These are phyloP conservation scores for Pisolithus tinctorius DNA, from an alignment of 768 basidiomycete genomes.

Conservation along the genomic window DNA sequence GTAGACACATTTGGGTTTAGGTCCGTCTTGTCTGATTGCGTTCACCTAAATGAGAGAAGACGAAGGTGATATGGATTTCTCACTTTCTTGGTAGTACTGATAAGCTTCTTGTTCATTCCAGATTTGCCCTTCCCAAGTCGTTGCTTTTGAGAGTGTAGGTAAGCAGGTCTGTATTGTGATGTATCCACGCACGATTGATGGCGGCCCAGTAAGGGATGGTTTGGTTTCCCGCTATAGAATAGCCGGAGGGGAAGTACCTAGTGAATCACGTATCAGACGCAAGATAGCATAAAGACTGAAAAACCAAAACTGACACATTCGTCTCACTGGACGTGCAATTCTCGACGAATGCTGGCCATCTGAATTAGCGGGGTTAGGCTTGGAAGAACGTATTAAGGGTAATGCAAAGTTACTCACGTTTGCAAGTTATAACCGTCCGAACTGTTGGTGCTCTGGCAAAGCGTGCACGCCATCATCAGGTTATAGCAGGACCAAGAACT, in stretches of 20 bases:
- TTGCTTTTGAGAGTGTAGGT: not conserved
- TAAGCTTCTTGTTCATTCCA: not conserved
- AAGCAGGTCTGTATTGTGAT: not conserved
- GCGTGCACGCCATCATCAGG: conserved; percentile 9
- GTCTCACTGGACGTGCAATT: conserved; percentile 14
- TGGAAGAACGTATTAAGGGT: not conserved
- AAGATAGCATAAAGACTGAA: not conserved
- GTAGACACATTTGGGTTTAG: too few relatives aligned
- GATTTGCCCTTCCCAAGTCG: not conserved
- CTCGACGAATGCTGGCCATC: conserved; percentile 18
- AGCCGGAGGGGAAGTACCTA: conserved; percentile 31
- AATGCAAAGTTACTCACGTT: conserved; percentile 23
- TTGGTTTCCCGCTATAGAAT: conserved; percentile 24
- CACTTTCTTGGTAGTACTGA: not conserved
- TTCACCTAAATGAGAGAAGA: too few relatives aligned
- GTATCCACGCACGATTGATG: conserved; percentile 26
- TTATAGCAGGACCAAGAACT: conserved; percentile 58
- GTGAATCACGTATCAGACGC: not conserved
- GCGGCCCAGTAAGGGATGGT: conserved; percentile 34
- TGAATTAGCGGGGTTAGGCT: conserved; percentile 1
- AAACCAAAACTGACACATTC: conserved; percentile 6
- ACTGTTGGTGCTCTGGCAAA: conserved; percentile 35
- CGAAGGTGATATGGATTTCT: not conserved
- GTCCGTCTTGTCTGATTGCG: too few relatives aligned
- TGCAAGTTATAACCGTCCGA: conserved; percentile 6